Percentiles rank a stretch among this genome's conserved stretches.
Evolutionary conservation across 768 basidiomycete species (phyloP).

Genomic region (Pisolithus sp.): DNA sequence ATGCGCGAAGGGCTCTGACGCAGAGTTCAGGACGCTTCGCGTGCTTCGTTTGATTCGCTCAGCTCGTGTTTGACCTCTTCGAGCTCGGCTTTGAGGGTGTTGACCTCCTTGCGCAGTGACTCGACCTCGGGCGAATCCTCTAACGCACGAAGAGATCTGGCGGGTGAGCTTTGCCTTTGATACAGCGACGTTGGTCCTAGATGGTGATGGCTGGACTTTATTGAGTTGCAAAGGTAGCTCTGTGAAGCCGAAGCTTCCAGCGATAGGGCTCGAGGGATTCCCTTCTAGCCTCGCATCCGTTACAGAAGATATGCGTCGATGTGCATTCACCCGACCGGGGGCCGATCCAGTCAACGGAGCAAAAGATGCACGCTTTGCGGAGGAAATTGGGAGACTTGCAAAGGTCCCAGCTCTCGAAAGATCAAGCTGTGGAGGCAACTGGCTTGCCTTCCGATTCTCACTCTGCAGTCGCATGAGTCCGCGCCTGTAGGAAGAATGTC

Average conservation of each 20-base stretch:
- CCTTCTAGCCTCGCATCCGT: constrained; percentile 47
- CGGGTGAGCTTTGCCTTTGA: constrained; percentile 46
- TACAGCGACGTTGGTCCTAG: constrained; percentile 46
- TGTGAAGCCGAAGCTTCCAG: constrained; percentile 30
- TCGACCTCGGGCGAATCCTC: constrained; percentile 45
- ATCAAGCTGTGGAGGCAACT: constrained; percentile 46
- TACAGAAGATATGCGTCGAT: constrained; percentile 70
- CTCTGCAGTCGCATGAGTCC: constrained; percentile 84
- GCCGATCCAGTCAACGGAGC: constrained; percentile 58
- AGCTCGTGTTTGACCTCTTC: constrained; percentile 63
- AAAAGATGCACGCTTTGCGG: constrained; percentile 71
- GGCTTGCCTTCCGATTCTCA: constrained; percentile 62
- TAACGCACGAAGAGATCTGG: constrained; percentile 28
- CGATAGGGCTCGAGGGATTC: constrained; percentile 25
- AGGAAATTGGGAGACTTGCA: constrained; percentile 34
- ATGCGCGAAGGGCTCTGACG: constrained; percentile 74
- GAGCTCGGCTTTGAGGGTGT: constrained; percentile 48
- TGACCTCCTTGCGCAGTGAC: constrained; percentile 54
- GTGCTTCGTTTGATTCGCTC: constrained; percentile 72
- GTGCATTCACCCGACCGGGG: constrained; percentile 40
- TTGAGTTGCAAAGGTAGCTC: constrained; percentile 19
- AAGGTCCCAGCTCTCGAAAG: constrained; percentile 42
- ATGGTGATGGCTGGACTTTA: constrained; percentile 19
- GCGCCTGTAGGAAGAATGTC: constrained; percentile 40
- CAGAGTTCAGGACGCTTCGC: constrained; percentile 84